Conservation (phyloP, 352 stramenopile genomes). For the Globisporangium carolinianum region DNA sequence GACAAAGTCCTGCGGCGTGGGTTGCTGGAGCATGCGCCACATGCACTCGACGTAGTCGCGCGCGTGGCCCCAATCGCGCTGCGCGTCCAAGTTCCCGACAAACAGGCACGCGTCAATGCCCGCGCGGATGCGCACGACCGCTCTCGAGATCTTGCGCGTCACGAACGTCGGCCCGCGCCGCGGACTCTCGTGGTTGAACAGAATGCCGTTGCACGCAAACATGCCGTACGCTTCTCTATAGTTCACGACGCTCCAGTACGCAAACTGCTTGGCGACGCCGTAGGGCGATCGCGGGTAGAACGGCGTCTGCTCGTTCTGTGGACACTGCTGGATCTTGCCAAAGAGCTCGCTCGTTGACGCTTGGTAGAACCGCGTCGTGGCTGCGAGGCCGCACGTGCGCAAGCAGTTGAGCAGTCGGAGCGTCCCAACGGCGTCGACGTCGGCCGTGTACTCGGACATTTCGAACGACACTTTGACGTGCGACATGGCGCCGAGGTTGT, state of each 20-base stretch:
- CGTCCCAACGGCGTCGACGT: slow-evolving; percentile 94
- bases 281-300: slow-evolving; percentile 99
- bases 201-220: slow-evolving; percentile 95
- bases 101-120: slow-evolving; percentile 94
- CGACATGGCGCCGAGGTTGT: slow-evolving; percentile 98
- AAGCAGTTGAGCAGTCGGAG: slow-evolving; percentile 97
- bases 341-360: slow-evolving; percentile 98
- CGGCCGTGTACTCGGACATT: slow-evolving; percentile 99
- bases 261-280: slow-evolving; percentile 97
- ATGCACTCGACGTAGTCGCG: slow-evolving; percentile 98
- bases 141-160: slow-evolving; percentile 97
- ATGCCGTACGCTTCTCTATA: slow-evolving; percentile 97
- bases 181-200: slow-evolving; percentile 99
- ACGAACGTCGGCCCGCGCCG: slow-evolving; percentile 97
- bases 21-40: slow-evolving; percentile 97
- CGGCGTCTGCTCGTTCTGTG: slow-evolving; percentile 95
- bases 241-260: slow-evolving; percentile 98
- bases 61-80: slow-evolving; percentile 98
- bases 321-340: slow-evolving; percentile 95
- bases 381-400: slow-evolving; percentile 84
- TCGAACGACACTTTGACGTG: slow-evolving; percentile 99
- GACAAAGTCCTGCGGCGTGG: slow-evolving; percentile 68
- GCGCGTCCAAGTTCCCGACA: slow-evolving; percentile 96
- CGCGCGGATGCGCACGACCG: slow-evolving; percentile 90
- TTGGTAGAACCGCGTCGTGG: slow-evolving; percentile 90